Base-by-base conservation (phyloP, 2,329 filamentous ascomycete genomes). In the Podosphaera fusca region DNA sequence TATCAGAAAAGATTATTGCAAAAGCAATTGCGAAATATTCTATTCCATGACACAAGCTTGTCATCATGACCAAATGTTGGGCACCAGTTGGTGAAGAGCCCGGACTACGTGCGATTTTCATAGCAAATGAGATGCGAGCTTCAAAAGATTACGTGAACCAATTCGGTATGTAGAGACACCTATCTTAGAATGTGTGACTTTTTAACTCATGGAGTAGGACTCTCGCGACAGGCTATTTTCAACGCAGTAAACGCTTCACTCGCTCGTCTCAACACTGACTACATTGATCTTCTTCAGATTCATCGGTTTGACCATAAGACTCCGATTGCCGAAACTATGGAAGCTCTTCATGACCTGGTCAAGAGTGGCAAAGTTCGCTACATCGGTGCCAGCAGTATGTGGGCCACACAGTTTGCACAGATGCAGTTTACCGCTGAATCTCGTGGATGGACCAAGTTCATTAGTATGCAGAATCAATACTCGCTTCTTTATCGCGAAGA, bases 221-320 rank as follows among this genome's bases (percentile, higher is more conserved):
- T 85, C 29, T 79, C 75, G 29, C 72, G 82, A 51, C 78, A 78
- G 63, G 76, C 80, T 58, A 80, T 85, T 61, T 79, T 85, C 63
- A 76, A 81, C 61, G 77, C 79, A 0, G 81, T 85, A 3, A 74
- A 84, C 10, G 74, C 72, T 47, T 81, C 75, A 55, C 69, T 80
- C 2, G 67, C 71, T 56, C 69, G 78, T 31, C 70, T 83, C 38
- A 74, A 73, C 31, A 79, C 73, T 1, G 61, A 69, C 1, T 81
- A 82, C 66, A 76, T 81, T 60, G 77, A 80, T 66, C 71, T 80
- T 3, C 69, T 81, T 29, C 78, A 81, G 66, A 78, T 81, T 58
- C 78, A 82, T 62, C 72, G 78, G 8, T 72, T 79, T 60, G 79
- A 81, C 60, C 65, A 67, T 0, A 66, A 67, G 1, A 74, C 72